phyloP scores from a whole-genome alignment of 306 rosid genomes.

The Malus orientalis region DNA sequence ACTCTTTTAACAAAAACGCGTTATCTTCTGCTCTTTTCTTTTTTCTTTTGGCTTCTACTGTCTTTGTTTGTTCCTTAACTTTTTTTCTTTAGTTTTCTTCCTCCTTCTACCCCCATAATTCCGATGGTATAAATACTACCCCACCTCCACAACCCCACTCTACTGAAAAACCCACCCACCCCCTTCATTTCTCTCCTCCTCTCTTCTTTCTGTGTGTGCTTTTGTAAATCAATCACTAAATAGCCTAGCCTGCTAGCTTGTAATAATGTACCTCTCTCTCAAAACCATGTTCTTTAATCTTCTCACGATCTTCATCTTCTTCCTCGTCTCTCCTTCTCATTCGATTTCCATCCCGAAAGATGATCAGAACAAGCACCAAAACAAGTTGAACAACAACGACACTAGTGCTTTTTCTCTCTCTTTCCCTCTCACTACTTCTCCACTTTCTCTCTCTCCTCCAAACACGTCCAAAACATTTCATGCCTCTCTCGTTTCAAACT shows the following conservation, averaged over 20 bases:
- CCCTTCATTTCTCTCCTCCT: neutral
- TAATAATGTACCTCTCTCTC: conserved; percentile 26
- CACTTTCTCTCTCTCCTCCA: conserved; percentile 13
- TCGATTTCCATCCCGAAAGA: neutral
- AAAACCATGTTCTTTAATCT: conserved; percentile 7
- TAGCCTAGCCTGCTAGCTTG: no score
- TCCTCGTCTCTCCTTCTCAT: conserved; percentile 1
- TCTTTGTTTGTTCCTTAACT: neutral
- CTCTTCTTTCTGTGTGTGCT: neutral
- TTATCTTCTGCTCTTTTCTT: conserved; percentile 14
- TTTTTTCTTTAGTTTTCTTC: neutral
- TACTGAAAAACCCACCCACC: neutral
- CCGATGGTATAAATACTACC: conserved; percentile 26
- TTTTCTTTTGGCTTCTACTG: conserved; percentile 14
- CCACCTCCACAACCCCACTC: neutral
- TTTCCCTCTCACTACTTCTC: conserved; percentile 38
- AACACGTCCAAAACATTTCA: conserved; percentile 18
- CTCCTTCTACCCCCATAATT: neutral
- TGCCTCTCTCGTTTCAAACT: conserved; percentile 19
- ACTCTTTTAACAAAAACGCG: conserved; percentile 50
- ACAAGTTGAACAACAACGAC: neutral
- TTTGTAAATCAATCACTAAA: neutral
- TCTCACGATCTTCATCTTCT: conserved; percentile 8
- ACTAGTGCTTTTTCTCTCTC: conserved; percentile 28
- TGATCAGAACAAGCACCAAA: neutral